phyloP scores from a whole-genome alignment of 2,329 filamentous ascomycete species.

The Madurella mycetomatis region DNA sequence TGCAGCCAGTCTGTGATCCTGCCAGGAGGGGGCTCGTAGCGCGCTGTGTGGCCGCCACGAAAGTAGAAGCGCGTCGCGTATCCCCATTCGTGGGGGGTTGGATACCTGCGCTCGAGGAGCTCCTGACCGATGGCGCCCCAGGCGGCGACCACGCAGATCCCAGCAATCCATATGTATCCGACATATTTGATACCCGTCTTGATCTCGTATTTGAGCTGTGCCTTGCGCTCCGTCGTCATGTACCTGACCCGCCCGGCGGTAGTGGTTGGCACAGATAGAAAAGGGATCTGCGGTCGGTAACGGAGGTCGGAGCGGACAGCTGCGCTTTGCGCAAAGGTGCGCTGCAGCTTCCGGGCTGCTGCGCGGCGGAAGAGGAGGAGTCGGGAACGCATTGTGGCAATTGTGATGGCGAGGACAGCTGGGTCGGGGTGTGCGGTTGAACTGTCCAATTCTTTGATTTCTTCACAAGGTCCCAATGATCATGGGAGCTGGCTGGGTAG shows the following conservation, averaged over 20 bases:
- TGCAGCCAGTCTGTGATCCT: slow-evolving; percentile 64
- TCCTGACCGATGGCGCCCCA: slow-evolving; percentile 68
- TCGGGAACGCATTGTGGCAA: slow-evolving; percentile 37
- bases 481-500: neutral
- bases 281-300: slow-evolving; percentile 45
- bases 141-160: slow-evolving; percentile 56
- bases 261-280: slow-evolving; percentile 41
- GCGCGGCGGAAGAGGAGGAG: slow-evolving; percentile 33
- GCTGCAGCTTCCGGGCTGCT: slow-evolving; percentile 18
- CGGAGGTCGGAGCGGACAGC: slow-evolving; percentile 34
- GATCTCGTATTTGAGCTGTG: slow-evolving; percentile 66
- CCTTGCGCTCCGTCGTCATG: slow-evolving; percentile 72
- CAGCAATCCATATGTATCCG: slow-evolving; percentile 59
- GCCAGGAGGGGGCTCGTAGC: slow-evolving; percentile 49
- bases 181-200: slow-evolving; percentile 66
- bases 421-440: neutral
- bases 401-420: neutral
- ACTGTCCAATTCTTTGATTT: neutral
- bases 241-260: slow-evolving; percentile 57
- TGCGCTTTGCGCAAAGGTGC: slow-evolving; percentile 57
- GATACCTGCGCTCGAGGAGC: slow-evolving; percentile 67
- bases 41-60: slow-evolving; percentile 58
- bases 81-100: slow-evolving; percentile 78
- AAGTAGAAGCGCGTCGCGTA: slow-evolving; percentile 65
- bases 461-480: neutral